Percentiles rank a stretch among this genome's conserved stretches.
Evolutionary conservation across 1,284 basidiomycete genomes (phyloP).

Genomic region (Leucoagaricus sp.): DNA sequence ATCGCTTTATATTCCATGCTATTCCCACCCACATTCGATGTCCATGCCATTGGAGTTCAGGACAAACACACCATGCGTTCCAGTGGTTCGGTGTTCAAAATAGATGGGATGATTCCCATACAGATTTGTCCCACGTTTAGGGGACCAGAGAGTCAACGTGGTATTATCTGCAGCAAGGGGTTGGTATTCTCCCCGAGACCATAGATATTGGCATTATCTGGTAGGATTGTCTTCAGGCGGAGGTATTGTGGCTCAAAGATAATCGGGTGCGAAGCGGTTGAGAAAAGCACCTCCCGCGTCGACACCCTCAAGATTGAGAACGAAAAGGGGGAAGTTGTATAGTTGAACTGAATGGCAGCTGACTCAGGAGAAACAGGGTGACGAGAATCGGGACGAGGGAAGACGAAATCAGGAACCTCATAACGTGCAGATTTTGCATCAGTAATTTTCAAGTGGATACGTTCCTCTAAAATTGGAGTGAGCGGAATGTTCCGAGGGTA

Average conservation of each 20-base stretch:
- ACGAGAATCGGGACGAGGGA: constrained; percentile 54
- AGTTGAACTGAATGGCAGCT: constrained; percentile 63
- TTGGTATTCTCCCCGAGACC: constrained; percentile 79
- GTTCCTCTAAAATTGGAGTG: constrained; percentile 40
- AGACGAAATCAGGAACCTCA: constrained; percentile 67
- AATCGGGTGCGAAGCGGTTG: constrained; percentile 60
- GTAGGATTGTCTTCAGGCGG: constrained; percentile 61
- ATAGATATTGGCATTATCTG: constrained; percentile 68
- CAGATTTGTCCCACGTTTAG: constrained; percentile 58
- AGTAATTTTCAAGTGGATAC: constrained; percentile 75
- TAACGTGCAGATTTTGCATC: constrained; percentile 60
- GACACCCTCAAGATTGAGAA: constrained; percentile 65
- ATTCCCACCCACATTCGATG: constrained; percentile 44
- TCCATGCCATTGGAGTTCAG: constrained; percentile 77
- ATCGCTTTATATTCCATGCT: constrained; percentile 72
- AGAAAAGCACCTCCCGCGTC: constrained; percentile 67
- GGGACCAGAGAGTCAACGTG: constrained; percentile 68
- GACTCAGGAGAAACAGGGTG: constrained; percentile 28
- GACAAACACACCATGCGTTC: constrained; percentile 71
- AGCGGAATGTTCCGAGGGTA: not conserved
- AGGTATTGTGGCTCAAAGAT: constrained; percentile 82
- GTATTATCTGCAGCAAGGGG: constrained; percentile 61
- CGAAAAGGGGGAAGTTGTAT: constrained; percentile 66
- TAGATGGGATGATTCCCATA: constrained; percentile 76
- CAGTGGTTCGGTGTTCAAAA: constrained; percentile 63